These are phyloP conservation scores for Cucurbita ficifolia DNA, from an alignment of 306 rosid genomes.

Conservation along the genomic window DNA sequence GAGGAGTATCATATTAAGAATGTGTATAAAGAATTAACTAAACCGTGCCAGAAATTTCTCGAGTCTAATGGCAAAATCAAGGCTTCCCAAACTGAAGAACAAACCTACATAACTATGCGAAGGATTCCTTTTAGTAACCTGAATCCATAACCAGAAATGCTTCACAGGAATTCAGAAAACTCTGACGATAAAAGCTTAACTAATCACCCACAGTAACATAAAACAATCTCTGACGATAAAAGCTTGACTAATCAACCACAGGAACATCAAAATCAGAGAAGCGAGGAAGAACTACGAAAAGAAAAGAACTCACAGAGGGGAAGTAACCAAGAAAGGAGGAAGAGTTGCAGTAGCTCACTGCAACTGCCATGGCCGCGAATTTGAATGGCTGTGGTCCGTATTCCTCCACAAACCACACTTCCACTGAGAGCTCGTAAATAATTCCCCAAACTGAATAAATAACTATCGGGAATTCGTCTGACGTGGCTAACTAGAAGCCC, in stretches of 20 bases:
- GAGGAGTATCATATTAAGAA: neutral
- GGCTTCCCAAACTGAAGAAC: neutral
- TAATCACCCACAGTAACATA: neutral
- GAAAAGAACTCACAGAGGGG: conserved; percentile 13
- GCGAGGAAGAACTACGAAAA: neutral
- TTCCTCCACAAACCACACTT: neutral
- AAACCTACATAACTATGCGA: neutral
- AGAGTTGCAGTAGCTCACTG: conserved; percentile 34
- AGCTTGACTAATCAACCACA: neutral
- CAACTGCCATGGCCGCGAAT: conserved; percentile 29
- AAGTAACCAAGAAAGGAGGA: conserved; percentile 35
- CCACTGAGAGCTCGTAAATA: neutral
- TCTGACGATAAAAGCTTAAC: neutral
- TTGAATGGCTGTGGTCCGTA: neutral
- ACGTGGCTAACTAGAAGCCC: neutral
- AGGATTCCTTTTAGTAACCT: neutral
- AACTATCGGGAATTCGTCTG: neutral
- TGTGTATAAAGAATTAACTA: neutral
- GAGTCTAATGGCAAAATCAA: neutral
- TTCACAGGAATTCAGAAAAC: neutral
- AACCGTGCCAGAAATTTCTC: neutral
- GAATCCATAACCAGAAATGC: neutral
- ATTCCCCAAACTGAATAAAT: neutral
- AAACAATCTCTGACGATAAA: neutral
- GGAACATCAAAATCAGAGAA: neutral